Percentiles rank a stretch among this genome's conserved stretches.
These are phyloP conservation scores for Thymus quinquecostatus DNA, from an alignment of 257 asterid species.

Conservation along the genomic window DNA sequence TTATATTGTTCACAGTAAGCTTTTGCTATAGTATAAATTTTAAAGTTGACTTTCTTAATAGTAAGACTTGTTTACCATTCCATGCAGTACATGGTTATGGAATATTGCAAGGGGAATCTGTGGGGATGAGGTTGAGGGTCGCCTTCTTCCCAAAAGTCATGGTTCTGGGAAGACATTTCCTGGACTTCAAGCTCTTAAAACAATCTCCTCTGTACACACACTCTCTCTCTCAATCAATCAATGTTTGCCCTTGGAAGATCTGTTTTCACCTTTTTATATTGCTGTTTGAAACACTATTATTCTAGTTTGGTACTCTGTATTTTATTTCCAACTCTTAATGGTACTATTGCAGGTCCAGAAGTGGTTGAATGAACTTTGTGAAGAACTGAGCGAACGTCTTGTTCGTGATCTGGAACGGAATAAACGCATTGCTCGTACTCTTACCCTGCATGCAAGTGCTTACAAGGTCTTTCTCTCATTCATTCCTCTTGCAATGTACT, in stretches of 20 bases:
- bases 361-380: conserved; percentile 87
- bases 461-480: conserved; percentile 57
- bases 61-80: conserved; percentile 23
- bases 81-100: conserved; percentile 90
- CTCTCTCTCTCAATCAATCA: neutral
- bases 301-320: neutral
- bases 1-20: conserved; percentile 6
- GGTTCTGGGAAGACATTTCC: conserved; percentile 98
- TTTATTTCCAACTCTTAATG: conserved; percentile 23
- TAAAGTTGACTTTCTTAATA: conserved; percentile 13
- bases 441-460: conserved; percentile 86
- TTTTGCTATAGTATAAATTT: neutral
- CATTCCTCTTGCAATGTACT: conserved; percentile 22
- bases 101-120: conserved; percentile 84
- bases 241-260: conserved; percentile 28
- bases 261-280: conserved; percentile 9
- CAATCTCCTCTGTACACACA: conserved; percentile 51
- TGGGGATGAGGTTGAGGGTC: conserved; percentile 92
- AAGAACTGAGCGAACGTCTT: conserved; percentile 91
- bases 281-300: neutral
- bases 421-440: conserved; percentile 86
- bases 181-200: conserved; percentile 83
- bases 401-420: conserved; percentile 83
- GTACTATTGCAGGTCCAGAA: conserved; percentile 66
- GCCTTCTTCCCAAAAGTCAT: conserved; percentile 96